Percentiles rank a stretch among this genome's conserved stretches.
These are phyloP conservation scores for Pleurotus tuoliensis DNA, from an alignment of 768 basidiomycete species.

Conservation along the genomic window DNA sequence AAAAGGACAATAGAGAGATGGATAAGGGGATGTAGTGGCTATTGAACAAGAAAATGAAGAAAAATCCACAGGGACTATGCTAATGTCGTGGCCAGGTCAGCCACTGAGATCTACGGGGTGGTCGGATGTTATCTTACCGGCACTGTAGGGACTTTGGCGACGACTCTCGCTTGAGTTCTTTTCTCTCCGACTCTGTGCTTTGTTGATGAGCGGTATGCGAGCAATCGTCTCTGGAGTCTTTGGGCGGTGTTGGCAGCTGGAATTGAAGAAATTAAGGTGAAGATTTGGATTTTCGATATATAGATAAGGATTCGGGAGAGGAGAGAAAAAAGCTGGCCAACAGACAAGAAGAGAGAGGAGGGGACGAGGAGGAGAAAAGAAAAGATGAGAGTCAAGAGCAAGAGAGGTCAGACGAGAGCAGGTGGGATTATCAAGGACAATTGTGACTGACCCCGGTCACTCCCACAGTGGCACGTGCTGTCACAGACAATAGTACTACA, in stretches of 20 bases:
- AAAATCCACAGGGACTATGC: not conserved
- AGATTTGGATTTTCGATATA: constrained; percentile 17
- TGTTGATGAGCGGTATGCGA: not conserved
- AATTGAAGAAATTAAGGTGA: constrained; percentile 13
- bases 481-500: constrained; percentile 31
- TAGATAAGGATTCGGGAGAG: constrained; percentile 19
- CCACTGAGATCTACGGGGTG: not conserved
- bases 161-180: constrained; percentile 13
- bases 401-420: constrained; percentile 28
- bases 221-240: constrained; percentile 15
- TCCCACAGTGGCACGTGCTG: constrained; percentile 7
- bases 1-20: not conserved
- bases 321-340: constrained; percentile 17
- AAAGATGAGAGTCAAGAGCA: constrained; percentile 27
- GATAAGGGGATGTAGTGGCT: not conserved
- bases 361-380: constrained; percentile 16
- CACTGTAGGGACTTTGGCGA: constrained; percentile 10
- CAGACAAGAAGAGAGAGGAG: constrained; percentile 26
- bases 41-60: constrained; percentile 6
- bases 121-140: not conserved
- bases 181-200: not conserved
- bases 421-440: constrained; percentile 7
- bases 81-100: not conserved
- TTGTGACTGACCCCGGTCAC: constrained; percentile 24
- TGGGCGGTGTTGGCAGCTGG: constrained; percentile 13